Evolutionary conservation across 345 rosid genomes (phyloP), one percentile per base, ranked within the genome.

Genomic region (Gossypium rotundifolium): DNA sequence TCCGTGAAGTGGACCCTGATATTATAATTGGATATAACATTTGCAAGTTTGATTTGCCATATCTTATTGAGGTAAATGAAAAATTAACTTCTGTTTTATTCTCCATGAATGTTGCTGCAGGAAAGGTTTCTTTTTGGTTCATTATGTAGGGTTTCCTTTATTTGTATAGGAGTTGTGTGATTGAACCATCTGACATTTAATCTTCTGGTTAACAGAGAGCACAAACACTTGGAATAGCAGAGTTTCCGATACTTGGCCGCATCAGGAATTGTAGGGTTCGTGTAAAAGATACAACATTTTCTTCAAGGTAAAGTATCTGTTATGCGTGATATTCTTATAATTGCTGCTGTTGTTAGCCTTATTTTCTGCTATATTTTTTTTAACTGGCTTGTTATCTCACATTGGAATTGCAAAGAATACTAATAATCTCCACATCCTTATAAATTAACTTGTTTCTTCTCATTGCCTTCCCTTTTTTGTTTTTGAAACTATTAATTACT

Each of bases 1-100:
- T 95, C 70, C 86, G 88, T 75, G 94, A 88, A 80, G 96, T 90
- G 71, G 99, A 95, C 82, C 99, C 99, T 69, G 99, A 95, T 85
- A 83, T 95, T 80, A 89, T 95, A 73, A 95, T 95, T 83, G 99
- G 99, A 60, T 95, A 92, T 76, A 95, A 95, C 79, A 95, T 95
- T 78, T 95, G 99, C 93, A 95, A 93, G 76, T 95, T 95, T 76
- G 99, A 95, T 84, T 80, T 95, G 85, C 99, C 99, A 23, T 95
- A 95, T 83, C 92, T 95, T 76, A 88, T 95, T 44, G 97, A 95
- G 99, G 99, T 95, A 86, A 78, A 66, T 73, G 74, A 79, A 72
- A 58, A 68, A 5, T 54, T 71, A 65, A 20, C 44, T 55, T 79
- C 73, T 52, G 54, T 16, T 73, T 20, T 62, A 10, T 54, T 45